A percentile compares a stretch with the other conserved stretches of the same genome.
phyloP scores from a whole-genome alignment of 805 yeast genomes.

The Suhomyces sp. region DNA sequence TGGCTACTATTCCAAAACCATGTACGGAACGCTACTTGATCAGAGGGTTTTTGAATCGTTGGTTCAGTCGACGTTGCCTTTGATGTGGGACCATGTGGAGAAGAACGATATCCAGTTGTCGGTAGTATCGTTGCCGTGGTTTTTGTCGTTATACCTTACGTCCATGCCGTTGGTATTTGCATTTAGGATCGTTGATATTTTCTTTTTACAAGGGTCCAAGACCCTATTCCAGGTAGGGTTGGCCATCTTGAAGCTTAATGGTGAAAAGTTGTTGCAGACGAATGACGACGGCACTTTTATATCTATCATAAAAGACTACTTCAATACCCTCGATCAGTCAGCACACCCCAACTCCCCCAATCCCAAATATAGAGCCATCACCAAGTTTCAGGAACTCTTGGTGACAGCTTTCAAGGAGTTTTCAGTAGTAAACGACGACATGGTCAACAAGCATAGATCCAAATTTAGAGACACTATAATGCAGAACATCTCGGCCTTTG shows the following conservation, averaged over 20 bases:
- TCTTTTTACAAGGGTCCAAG: slow-evolving; percentile 85
- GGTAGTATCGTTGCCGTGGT: slow-evolving; percentile 95
- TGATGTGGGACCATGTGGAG: slow-evolving; percentile 77
- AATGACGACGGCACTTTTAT: slow-evolving; percentile 93
- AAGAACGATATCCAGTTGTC: slow-evolving; percentile 85
- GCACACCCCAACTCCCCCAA: slow-evolving; percentile 73
- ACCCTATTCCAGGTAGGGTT: slow-evolving; percentile 89
- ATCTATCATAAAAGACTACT: slow-evolving; percentile 78
- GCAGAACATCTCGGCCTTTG: slow-evolving; percentile 84
- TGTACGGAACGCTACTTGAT: slow-evolving; percentile 95
- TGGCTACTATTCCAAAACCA: slow-evolving; percentile 93
- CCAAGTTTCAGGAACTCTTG: slow-evolving; percentile 84
- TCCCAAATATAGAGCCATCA: slow-evolving; percentile 60
- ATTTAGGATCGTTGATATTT: slow-evolving; percentile 83
- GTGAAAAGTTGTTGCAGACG: slow-evolving; percentile 73
- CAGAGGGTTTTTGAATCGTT: slow-evolving; percentile 90
- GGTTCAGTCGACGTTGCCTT: slow-evolving; percentile 86
- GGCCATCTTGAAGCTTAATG: slow-evolving; percentile 85
- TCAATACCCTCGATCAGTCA: slow-evolving; percentile 69
- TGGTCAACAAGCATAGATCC: slow-evolving; percentile 64
- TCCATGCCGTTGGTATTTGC: slow-evolving; percentile 96
- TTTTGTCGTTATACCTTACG: slow-evolving; percentile 80
- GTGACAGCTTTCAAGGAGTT: slow-evolving; percentile 94
- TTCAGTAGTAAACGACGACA: slow-evolving; percentile 70
- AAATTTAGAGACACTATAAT: slow-evolving; percentile 74